Evolutionary conservation across 2,329 filamentous ascomycete species (phyloP).

Genomic region (Colletotrichum simmondsii): DNA sequence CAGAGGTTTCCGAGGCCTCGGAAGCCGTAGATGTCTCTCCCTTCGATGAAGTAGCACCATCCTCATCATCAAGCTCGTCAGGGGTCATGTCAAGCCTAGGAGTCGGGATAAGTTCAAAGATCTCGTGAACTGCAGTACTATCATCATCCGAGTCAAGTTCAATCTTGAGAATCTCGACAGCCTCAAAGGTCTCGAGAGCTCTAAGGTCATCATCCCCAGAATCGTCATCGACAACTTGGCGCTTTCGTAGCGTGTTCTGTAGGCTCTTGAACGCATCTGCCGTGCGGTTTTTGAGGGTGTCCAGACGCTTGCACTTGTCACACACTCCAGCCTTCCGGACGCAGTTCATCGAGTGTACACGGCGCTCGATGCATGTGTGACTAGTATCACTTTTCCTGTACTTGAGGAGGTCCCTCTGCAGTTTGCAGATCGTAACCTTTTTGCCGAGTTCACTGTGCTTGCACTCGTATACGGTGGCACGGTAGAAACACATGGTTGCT

Average conservation of each 20-base stretch:
- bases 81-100: not conserved
- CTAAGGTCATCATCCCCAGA: too few relatives aligned
- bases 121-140: not conserved
- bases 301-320: constrained; percentile 21
- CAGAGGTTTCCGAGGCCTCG: too few relatives aligned
- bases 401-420: constrained; percentile 14
- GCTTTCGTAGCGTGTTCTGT: not conserved
- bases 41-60: not conserved
- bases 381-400: not conserved
- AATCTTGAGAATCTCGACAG: not conserved
- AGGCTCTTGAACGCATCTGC: constrained; percentile 5
- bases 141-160: not conserved
- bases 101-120: not conserved
- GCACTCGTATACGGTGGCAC: constrained; percentile 35
- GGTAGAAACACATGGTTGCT: constrained; percentile 38
- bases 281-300: not conserved
- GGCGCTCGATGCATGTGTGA: not conserved
- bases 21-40: not conserved
- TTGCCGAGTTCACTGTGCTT: constrained; percentile 31
- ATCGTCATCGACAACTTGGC: not conserved
- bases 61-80: not conserved
- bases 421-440: constrained; percentile 17
- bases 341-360: constrained; percentile 19
- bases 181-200: not conserved
- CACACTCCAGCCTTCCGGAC: constrained; percentile 6